phyloP scores from a whole-genome alignment of 2,329 filamentous ascomycete species.

The Tolypocladium ovalisporum region DNA sequence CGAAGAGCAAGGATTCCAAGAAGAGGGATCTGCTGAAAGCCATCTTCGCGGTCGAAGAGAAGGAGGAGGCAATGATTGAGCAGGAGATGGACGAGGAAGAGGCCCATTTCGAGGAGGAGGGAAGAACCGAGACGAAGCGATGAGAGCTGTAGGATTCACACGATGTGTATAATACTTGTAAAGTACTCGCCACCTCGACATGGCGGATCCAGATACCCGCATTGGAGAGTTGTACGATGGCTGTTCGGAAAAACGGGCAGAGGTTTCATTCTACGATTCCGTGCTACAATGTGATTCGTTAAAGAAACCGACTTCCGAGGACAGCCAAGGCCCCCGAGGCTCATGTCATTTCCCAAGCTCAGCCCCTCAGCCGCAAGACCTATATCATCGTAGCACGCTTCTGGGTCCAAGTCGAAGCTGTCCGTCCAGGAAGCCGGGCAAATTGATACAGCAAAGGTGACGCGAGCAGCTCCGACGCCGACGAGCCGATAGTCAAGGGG shows the following conservation, averaged over 20 bases:
- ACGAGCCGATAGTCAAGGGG: neutral
- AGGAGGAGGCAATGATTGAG: slow-evolving; percentile 17
- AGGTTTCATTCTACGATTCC: neutral
- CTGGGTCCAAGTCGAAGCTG: no score
- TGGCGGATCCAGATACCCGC: neutral
- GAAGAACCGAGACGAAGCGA: neutral
- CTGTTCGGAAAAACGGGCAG: neutral
- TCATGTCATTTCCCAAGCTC: no score
- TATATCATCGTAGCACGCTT: no score
- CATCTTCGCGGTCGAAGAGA: slow-evolving; percentile 22
- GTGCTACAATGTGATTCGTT: neutral
- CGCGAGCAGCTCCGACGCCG: neutral
- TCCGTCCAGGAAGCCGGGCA: no score
- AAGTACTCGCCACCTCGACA: neutral
- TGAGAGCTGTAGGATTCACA: neutral
- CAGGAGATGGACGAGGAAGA: slow-evolving; percentile 20
- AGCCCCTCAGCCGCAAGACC: no score
- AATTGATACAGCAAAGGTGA: neutral
- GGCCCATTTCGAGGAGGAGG: slow-evolving; percentile 10
- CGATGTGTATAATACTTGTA: neutral
- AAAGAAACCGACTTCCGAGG: neutral
- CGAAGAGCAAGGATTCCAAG: slow-evolving; percentile 28
- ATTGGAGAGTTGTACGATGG: neutral
- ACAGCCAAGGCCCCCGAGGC: neutral
- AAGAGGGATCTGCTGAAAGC: slow-evolving; percentile 29